Evolutionary conservation across 495 filamentous ascomycete species (phyloP).

Genomic region (Xanthoparmelia taractica): DNA sequence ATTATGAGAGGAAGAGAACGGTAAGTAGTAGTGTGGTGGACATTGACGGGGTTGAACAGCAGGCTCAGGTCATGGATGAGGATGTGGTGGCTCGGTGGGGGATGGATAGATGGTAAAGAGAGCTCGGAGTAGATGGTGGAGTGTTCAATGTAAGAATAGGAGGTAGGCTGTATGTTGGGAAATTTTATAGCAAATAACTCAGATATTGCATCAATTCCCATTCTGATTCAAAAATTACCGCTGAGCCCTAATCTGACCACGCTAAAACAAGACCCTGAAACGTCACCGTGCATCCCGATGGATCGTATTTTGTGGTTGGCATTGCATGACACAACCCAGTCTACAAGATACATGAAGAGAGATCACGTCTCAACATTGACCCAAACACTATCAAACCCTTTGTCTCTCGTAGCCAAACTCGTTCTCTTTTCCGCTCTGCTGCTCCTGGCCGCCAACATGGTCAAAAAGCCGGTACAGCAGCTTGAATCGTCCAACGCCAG

Average conservation of each 20-base stretch:
- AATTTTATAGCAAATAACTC: too few relatives aligned
- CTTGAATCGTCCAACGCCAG: conserved; percentile 11
- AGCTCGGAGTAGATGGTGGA: neutral
- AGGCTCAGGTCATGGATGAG: conserved; percentile 40
- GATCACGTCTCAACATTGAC: neutral
- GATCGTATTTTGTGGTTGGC: too few relatives aligned
- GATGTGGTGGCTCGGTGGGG: conserved; percentile 39
- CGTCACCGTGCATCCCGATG: neutral
- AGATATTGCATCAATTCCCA: too few relatives aligned
- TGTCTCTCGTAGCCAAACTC: neutral
- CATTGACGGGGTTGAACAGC: conserved; percentile 45
- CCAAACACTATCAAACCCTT: neutral
- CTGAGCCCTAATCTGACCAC: too few relatives aligned
- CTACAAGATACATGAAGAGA: neutral
- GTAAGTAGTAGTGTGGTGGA: conserved; percentile 27
- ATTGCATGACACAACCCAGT: neutral
- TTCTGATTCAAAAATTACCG: too few relatives aligned
- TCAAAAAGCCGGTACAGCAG: conserved; percentile 11
- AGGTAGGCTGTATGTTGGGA: neutral
- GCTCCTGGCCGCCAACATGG: conserved; percentile 9
- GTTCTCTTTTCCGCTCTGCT: neutral
- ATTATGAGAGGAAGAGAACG: conserved; percentile 25
- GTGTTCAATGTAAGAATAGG: neutral
- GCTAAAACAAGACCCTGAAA: too few relatives aligned
- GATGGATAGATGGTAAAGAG: conserved; percentile 21